Conservation (phyloP, 2,329 filamentous ascomycete species). For the Fusarium citri region DNA sequence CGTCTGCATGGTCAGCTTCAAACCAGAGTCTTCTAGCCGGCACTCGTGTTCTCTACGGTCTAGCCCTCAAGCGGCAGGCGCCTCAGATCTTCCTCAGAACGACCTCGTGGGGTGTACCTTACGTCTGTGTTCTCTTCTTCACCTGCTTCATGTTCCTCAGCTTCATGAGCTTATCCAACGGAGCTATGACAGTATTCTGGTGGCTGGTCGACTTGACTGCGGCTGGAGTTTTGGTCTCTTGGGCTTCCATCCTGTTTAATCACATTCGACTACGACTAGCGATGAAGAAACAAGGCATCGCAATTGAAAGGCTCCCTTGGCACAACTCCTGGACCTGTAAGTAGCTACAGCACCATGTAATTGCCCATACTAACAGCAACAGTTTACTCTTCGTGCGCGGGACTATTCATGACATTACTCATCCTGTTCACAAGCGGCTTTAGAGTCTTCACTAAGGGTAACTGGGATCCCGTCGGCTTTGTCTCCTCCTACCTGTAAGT, state of each 20-base stretch:
- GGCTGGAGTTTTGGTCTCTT: conserved; percentile 72
- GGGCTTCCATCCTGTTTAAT: conserved; percentile 70
- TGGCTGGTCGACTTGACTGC: conserved; percentile 73
- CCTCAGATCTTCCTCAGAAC: conserved; percentile 69
- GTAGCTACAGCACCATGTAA: conserved; percentile 37
- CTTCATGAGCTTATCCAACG: conserved; percentile 67
- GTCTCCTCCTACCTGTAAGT: conserved; percentile 72
- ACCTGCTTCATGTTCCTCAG: conserved; percentile 66
- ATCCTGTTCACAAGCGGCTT: conserved; percentile 80
- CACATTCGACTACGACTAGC: conserved; percentile 68
- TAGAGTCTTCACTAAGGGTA: conserved; percentile 67
- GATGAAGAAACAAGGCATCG: conserved; percentile 66
- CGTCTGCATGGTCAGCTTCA: conserved; percentile 75
- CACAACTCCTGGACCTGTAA: conserved; percentile 71
- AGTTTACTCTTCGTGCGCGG: conserved; percentile 71
- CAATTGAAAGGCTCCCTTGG: conserved; percentile 66
- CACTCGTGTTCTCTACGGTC: conserved; percentile 68
- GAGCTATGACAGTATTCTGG: conserved; percentile 72
- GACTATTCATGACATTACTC: conserved; percentile 69
- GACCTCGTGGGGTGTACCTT: conserved; percentile 71
- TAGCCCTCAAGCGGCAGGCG: conserved; percentile 70
- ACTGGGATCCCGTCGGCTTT: conserved; percentile 68
- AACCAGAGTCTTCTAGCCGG: conserved; percentile 74
- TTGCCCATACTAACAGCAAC: neutral
- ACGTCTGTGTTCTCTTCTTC: conserved; percentile 66